Percentiles rank a stretch among this genome's conserved stretches.
phyloP scores from a whole-genome alignment of 1,139 yeast genomes.

The Pneumocystis canis region DNA sequence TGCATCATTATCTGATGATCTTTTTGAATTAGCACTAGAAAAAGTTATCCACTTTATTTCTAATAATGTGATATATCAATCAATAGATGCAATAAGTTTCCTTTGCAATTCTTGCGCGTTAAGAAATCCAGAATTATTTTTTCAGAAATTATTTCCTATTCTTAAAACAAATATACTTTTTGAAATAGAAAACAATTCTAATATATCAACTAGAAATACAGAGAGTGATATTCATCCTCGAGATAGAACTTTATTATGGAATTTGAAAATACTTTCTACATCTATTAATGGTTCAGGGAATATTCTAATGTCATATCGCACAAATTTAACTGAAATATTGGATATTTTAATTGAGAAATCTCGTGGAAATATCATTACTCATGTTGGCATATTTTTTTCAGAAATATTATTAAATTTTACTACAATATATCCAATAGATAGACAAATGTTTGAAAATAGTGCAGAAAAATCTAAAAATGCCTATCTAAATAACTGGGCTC shows the following conservation, averaged over 20 bases:
- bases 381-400: slow-evolving; percentile 33
- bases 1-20: slow-evolving; percentile 54
- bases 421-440: slow-evolving; percentile 23
- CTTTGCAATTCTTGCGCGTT: slow-evolving; percentile 56
- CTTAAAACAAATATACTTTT: slow-evolving; percentile 42
- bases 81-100: slow-evolving; percentile 54
- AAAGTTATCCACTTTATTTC: slow-evolving; percentile 43
- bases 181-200: slow-evolving; percentile 70
- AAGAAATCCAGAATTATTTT: slow-evolving; percentile 39
- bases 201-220: slow-evolving; percentile 54
- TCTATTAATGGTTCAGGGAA: slow-evolving; percentile 20
- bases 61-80: slow-evolving; percentile 46
- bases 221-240: slow-evolving; percentile 57
- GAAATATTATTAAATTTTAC: slow-evolving; percentile 54
- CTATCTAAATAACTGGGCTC: slow-evolving; percentile 17
- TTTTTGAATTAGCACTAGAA: slow-evolving; percentile 40
- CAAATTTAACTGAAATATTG: slow-evolving; percentile 39
- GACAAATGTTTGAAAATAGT: slow-evolving; percentile 10
- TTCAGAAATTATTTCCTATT: slow-evolving; percentile 33
- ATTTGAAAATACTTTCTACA: slow-evolving; percentile 29
- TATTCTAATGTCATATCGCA: slow-evolving; percentile 32
- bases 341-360: slow-evolving; percentile 41
- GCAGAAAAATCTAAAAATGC: slow-evolving; percentile 5
- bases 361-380: slow-evolving; percentile 48
- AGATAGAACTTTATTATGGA: slow-evolving; percentile 66